Percentiles rank a stretch among this genome's conserved stretches.
Conservation (phyloP, 768 basidiomycete genomes). For the Auricularia cornea region DNA sequence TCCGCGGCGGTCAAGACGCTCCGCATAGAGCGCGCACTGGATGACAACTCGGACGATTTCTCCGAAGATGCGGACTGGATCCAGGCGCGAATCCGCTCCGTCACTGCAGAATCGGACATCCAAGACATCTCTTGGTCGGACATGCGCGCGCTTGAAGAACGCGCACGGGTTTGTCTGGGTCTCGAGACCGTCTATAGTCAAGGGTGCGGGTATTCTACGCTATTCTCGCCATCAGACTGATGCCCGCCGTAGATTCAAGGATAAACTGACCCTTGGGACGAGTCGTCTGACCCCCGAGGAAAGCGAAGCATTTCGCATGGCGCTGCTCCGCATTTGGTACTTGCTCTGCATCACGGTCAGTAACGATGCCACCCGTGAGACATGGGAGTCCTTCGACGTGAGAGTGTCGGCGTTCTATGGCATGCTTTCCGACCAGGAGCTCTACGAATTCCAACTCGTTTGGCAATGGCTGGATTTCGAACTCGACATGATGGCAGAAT, state of each 20-base stretch:
- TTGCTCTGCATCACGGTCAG: conserved; percentile 15
- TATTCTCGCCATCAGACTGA: not conserved
- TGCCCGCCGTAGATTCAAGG: not conserved
- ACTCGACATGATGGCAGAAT: too few species aligned
- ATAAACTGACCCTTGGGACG: conserved; percentile 6
- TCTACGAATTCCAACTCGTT: too few species aligned
- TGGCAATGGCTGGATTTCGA: too few species aligned
- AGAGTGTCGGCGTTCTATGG: not conserved
- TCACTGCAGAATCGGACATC: not conserved
- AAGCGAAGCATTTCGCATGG: conserved; percentile 9
- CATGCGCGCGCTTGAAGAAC: not conserved
- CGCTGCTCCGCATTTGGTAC: conserved; percentile 13
- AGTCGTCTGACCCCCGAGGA: conserved; percentile 29
- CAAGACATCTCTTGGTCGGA: too few species aligned
- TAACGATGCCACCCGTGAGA: conserved; percentile 6
- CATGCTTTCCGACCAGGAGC: not conserved
- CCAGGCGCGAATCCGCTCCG: conserved; percentile 12
- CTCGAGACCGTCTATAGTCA: conserved; percentile 35
- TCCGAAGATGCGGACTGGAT: conserved; percentile 9
- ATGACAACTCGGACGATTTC: not conserved
- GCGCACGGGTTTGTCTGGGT: conserved; percentile 17
- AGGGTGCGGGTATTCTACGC: conserved; percentile 19
- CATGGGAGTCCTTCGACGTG: not conserved
- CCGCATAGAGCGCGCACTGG: conserved; percentile 14
- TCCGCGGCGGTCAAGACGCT: conserved; percentile 15